These are phyloP conservation scores for Apiotrichum veenhuisii DNA, from an alignment of 1,284 basidiomycete genomes.

Conservation along the genomic window DNA sequence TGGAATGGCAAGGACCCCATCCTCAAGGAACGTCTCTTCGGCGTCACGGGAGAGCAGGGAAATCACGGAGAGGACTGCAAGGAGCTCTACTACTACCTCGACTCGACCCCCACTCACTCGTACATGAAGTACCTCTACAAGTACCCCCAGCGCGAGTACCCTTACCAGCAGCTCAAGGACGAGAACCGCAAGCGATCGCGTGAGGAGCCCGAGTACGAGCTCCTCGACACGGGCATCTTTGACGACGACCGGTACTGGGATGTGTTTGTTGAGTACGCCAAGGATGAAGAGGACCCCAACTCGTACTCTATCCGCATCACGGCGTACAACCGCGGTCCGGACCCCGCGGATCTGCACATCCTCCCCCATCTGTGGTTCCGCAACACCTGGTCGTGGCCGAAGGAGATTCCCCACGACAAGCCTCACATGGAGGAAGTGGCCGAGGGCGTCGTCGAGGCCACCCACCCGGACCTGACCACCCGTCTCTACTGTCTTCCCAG, in stretches of 20 bases:
- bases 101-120: conserved; percentile 95
- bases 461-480: conserved; percentile 68
- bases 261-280: conserved; percentile 79
- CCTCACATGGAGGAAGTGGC: conserved; percentile 61
- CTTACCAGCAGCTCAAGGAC: conserved; percentile 85
- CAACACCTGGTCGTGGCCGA: conserved; percentile 95
- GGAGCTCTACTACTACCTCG: conserved; percentile 96
- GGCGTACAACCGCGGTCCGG: conserved; percentile 92
- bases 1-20: conserved; percentile 96
- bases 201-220: conserved; percentile 86
- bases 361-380: conserved; percentile 95
- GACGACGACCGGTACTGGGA: conserved; percentile 97
- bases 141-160: conserved; percentile 86
- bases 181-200: conserved; percentile 80
- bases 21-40: conserved; percentile 93
- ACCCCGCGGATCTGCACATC: conserved; percentile 90
- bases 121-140: conserved; percentile 99
- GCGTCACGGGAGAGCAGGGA: conserved; percentile 86
- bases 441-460: conserved; percentile 62
- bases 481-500: conserved; percentile 87
- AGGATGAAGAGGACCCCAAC: conserved; percentile 87
- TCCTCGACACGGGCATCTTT: conserved; percentile 86
- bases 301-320: conserved; percentile 90
- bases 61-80: conserved; percentile 99
- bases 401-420: conserved; percentile 68